Evolutionary conservation across 495 filamentous ascomycete species (phyloP), one percentile per base, ranked within the genome.

Genomic region (Rhizodiscina lignyota): DNA sequence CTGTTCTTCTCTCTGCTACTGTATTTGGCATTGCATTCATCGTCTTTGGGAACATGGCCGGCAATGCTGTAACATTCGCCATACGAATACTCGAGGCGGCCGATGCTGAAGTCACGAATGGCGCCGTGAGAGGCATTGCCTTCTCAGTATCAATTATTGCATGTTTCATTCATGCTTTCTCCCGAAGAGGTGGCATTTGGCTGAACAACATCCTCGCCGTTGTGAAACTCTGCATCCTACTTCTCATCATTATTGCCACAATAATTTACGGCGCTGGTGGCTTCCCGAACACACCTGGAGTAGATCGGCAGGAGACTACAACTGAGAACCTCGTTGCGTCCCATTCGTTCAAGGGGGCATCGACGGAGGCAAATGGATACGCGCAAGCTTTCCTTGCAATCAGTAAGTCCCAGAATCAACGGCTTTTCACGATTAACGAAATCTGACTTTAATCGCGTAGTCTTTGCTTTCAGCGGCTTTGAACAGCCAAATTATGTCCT

Each of bases 191-290:
- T 4, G 68, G 68, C 4, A 65, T 72, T 29, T 42, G 36, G 22
- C 13, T 71, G 18, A 63, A 62, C 40, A 71, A 72, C 38, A 17
- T 59, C 10, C 50, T 72, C 23, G 69, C 63, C 2, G 26, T 58
- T 0, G 41, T 68, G 32, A 73, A 73, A 39, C 44, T 64, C 8
- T 30, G 47, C 4, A 55, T 64, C 2, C 49, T 71, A 20, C 18
- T 67, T 1, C 38, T 57, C 1, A 50, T 66, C 35, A 53, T 64
- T 30, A 43, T 55, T 6, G 43, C 51, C 11, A 63, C 48, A 5
- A 47, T 65, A 28, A 52, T 50, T 21, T 31, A 44, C 2, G 30
- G 31, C 2, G 40, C 29, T 17, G 47, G 48, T 11, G 37, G 5
- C 3, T 23, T 45, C 27, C 20, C 16, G 2, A 15, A 40, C n/a